These are phyloP conservation scores for Alnus rubra DNA, from an alignment of 306 rosid genomes.

Conservation along the genomic window DNA sequence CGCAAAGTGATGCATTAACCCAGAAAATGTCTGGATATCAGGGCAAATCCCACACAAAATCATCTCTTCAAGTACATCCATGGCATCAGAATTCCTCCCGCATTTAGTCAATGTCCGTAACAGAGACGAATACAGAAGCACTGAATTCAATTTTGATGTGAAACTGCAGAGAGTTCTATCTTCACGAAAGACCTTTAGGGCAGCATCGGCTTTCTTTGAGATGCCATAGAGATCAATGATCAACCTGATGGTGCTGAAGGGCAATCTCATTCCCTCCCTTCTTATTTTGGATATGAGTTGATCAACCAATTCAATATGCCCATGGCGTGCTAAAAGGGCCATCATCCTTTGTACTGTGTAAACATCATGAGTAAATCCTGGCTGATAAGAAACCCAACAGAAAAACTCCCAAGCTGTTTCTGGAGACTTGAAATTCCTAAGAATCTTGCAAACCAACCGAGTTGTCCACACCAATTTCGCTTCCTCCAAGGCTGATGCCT, in stretches of 20 bases:
- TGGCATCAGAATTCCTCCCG: conserved; percentile 53
- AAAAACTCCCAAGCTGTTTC: conserved; percentile 84
- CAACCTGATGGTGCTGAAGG: conserved; percentile 69
- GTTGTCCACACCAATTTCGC: conserved; percentile 80
- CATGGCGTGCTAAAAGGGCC: conserved; percentile 66
- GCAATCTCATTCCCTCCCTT: conserved; percentile 70
- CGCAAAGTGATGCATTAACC: conserved; percentile 71
- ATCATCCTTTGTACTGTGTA: conserved; percentile 75
- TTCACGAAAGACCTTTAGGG: conserved; percentile 63
- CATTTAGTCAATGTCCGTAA: conserved; percentile 71
- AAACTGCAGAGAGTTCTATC: conserved; percentile 59
- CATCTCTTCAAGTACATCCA: conserved; percentile 80
- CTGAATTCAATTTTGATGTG: conserved; percentile 54
- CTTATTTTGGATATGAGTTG: conserved; percentile 60
- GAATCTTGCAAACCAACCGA: conserved; percentile 71
- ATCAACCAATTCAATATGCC: conserved; percentile 61
- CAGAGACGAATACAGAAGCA: conserved; percentile 78
- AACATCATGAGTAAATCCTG: conserved; percentile 74
- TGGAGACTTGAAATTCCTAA: conserved; percentile 59
- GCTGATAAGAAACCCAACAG: conserved; percentile 74
- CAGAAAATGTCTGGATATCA: conserved; percentile 75
- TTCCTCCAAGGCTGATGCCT: conserved; percentile 62
- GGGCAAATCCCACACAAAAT: conserved; percentile 58
- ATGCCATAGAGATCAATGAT: conserved; percentile 76
- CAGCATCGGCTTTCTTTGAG: conserved; percentile 78